Conservation (phyloP, 1,139 yeast genomes). For the Hyphopichia fennica region DNA sequence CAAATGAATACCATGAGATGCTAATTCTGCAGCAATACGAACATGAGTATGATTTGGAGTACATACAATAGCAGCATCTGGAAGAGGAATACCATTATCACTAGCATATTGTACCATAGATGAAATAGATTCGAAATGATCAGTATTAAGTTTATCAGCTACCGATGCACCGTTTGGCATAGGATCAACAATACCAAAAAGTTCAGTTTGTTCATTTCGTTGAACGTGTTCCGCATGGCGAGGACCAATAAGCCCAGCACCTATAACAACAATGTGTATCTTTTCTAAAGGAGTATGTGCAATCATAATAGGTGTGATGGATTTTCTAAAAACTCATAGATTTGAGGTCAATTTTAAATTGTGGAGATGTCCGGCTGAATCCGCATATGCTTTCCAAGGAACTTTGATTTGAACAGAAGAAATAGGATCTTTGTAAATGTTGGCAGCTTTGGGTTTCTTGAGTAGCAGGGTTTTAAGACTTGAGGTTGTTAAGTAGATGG, state of each 20-base stretch:
- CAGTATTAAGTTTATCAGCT: constrained; percentile 25
- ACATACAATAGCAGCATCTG: constrained; percentile 41
- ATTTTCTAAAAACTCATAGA: too few species aligned
- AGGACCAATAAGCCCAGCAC: constrained; percentile 34
- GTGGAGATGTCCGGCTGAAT: too few species aligned
- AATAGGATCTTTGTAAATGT: too few species aligned
- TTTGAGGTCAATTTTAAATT: too few species aligned
- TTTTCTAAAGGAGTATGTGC: not conserved
- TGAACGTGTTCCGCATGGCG: constrained; percentile 27
- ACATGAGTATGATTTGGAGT: constrained; percentile 44
- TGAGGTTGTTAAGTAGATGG: too few species aligned
- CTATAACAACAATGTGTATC: constrained; percentile 18
- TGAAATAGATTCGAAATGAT: constrained; percentile 25
- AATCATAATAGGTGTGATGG: not conserved
- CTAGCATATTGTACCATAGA: constrained; percentile 3
- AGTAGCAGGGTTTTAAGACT: too few species aligned
- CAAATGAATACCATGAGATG: constrained; percentile 32
- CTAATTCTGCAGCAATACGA: constrained; percentile 31
- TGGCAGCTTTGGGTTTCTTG: too few species aligned
- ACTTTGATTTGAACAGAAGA: too few species aligned
- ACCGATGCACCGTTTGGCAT: constrained; percentile 21
- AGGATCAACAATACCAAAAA: constrained; percentile 40
- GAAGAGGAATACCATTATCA: constrained; percentile 16
- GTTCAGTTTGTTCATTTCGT: constrained; percentile 21
- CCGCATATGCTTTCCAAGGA: too few species aligned